A percentile compares a stretch with the other conserved stretches of the same genome.
These are phyloP conservation scores for Ceratobasidium papillatum DNA, from an alignment of 1,284 basidiomycete genomes.

Conservation along the genomic window DNA sequence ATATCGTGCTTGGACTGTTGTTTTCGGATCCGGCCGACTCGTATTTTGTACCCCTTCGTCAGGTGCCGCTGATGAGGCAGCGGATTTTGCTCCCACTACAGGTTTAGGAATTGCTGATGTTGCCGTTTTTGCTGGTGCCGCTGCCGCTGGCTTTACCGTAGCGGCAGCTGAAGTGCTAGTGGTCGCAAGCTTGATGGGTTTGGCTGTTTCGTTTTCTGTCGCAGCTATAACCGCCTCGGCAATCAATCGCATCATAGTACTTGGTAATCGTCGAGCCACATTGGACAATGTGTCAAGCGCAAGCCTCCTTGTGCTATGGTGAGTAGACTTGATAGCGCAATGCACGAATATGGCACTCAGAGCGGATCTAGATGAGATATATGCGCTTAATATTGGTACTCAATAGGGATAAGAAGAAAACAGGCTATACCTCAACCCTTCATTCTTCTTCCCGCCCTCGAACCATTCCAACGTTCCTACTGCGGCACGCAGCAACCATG, in stretches of 20 bases:
- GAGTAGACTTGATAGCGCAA: slow-evolving; percentile 15
- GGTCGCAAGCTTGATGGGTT: background rate
- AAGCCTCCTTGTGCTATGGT: slow-evolving; percentile 16
- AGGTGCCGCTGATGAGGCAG: slow-evolving; percentile 38
- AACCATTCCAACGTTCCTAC: slow-evolving; percentile 63
- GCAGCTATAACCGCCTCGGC: slow-evolving; percentile 9
- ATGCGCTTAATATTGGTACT: slow-evolving; percentile 1
- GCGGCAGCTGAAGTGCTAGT: background rate
- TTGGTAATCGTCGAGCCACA: background rate
- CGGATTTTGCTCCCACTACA: slow-evolving; percentile 32
- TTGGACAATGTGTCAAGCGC: slow-evolving; percentile 15
- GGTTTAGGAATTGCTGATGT: slow-evolving; percentile 7
- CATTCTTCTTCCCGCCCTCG: slow-evolving; percentile 65
- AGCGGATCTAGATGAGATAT: slow-evolving; percentile 16
- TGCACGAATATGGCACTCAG: slow-evolving; percentile 29
- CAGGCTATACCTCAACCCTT: slow-evolving; percentile 57
- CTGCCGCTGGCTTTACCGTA: slow-evolving; percentile 9
- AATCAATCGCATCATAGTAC: slow-evolving; percentile 1
- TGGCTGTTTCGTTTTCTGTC: background rate
- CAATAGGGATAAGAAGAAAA: slow-evolving; percentile 41
- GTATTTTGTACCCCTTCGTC: slow-evolving; percentile 37
- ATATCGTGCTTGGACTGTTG: slow-evolving; percentile 24
- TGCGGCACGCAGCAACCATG: slow-evolving; percentile 79
- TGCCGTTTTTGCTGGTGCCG: background rate
- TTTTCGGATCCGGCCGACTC: slow-evolving; percentile 30